Conservation (phyloP, 2,329 filamentous ascomycete genomes). For the Neophaeococcomyces aloes region DNA sequence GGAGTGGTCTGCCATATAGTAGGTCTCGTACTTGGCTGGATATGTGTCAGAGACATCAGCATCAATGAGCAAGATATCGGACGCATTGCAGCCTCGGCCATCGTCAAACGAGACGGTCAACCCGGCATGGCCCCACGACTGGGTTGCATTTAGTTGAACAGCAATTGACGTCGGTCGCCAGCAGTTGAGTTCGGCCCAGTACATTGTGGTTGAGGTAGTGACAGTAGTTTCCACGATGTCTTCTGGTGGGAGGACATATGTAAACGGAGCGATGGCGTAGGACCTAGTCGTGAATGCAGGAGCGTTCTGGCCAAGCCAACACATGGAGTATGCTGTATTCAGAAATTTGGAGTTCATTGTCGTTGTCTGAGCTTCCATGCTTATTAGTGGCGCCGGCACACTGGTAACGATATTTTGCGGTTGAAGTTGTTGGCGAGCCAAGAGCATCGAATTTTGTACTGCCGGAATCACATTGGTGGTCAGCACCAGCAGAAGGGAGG, state of each 20-base stretch:
- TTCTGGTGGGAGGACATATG: neutral
- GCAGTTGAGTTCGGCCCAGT: conserved; percentile 27
- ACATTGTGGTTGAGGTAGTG: conserved; percentile 23
- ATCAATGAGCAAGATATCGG: neutral
- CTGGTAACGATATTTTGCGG: neutral
- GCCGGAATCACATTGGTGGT: neutral
- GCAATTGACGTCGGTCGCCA: neutral
- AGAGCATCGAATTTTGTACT: conserved; percentile 1
- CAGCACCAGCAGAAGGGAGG: neutral
- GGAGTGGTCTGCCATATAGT: neutral
- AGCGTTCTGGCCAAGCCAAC: conserved; percentile 26
- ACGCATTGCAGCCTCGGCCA: conserved; percentile 6
- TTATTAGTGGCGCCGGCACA: neutral
- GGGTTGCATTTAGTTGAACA: neutral
- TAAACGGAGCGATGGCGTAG: conserved; percentile 13
- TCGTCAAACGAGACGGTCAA: conserved; percentile 1
- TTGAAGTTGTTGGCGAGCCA: neutral
- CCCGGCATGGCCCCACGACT: neutral
- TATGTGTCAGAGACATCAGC: conserved; percentile 30
- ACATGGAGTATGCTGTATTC: conserved; percentile 32
- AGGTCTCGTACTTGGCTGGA: conserved; percentile 15
- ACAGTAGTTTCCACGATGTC: neutral
- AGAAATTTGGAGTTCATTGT: conserved; percentile 22
- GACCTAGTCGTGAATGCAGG: conserved; percentile 7
- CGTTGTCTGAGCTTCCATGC: neutral